Evolutionary conservation across 257 asterid species (phyloP).

Genomic region (Linaria vulgaris): DNA sequence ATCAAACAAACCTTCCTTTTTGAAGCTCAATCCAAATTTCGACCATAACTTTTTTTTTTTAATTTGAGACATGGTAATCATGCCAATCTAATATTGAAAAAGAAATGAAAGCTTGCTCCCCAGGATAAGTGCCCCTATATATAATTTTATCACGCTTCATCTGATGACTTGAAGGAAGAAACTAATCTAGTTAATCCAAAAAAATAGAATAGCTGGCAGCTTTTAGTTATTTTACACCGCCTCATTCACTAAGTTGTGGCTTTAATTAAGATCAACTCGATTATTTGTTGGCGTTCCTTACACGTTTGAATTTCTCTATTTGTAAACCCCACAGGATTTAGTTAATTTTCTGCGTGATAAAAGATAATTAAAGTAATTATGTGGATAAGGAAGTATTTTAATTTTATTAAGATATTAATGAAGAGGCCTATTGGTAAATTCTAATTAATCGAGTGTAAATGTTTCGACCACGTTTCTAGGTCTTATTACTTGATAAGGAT

Average conservation of each 20-base stretch:
- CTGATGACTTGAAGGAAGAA: constrained; percentile 15
- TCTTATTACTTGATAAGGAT: constrained; percentile 4
- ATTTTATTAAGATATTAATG: constrained; percentile 6
- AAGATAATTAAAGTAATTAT: constrained; percentile 21
- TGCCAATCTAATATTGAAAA: not conserved
- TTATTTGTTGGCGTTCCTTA: constrained; percentile 34
- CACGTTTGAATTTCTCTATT: constrained; percentile 36
- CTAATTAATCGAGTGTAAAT: constrained; percentile 11
- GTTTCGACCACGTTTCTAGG: constrained; percentile 10
- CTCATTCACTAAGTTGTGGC: constrained; percentile 16
- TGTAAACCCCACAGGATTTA: constrained; percentile 15
- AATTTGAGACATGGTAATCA: constrained; percentile 22
- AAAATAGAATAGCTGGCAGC: constrained; percentile 24
- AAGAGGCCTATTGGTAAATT: constrained; percentile 15
- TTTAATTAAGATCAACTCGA: constrained; percentile 1
- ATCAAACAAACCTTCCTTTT: constrained; percentile 40
- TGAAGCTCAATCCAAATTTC: constrained; percentile 27
- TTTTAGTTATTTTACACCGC: constrained; percentile 26
- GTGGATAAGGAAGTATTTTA: constrained; percentile 26
- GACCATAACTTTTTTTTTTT: constrained; percentile 28
- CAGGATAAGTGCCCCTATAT: constrained; percentile 14
- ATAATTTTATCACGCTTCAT: not conserved
- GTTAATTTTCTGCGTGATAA: constrained; percentile 16
- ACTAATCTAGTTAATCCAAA: constrained; percentile 4
- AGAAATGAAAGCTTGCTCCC: constrained; percentile 4